These are phyloP conservation scores for Neoboletus subvelutipes DNA, from an alignment of 768 basidiomycete species.

Conservation along the genomic window DNA sequence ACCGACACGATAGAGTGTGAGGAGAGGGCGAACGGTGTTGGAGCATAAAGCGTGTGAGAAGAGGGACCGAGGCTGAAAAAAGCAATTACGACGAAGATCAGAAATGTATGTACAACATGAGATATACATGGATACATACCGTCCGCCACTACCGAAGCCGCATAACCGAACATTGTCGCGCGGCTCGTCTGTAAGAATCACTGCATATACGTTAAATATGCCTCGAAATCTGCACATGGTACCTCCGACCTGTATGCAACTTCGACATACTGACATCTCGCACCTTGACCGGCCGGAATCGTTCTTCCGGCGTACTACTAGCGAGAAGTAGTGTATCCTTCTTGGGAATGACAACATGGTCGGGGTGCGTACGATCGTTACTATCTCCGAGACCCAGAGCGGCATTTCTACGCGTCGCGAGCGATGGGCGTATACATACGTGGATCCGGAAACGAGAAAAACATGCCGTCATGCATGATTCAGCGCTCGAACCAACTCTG, in stretches of 20 bases:
- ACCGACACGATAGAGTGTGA: slow-evolving; percentile 59
- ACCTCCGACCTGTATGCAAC: slow-evolving; percentile 72
- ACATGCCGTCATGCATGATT: not conserved
- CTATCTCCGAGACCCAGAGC: slow-evolving; percentile 82
- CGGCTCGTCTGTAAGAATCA: slow-evolving; percentile 69
- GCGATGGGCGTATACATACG: not conserved
- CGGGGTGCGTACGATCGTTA: slow-evolving; percentile 76
- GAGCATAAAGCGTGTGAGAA: slow-evolving; percentile 75
- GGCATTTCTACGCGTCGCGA: slow-evolving; percentile 60
- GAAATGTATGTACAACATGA: not conserved
- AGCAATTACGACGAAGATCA: not conserved
- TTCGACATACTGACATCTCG: slow-evolving; percentile 78
- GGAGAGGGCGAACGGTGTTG: slow-evolving; percentile 60
- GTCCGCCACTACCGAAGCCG: slow-evolving; percentile 86
- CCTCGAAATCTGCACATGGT: not conserved
- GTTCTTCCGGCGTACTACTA: slow-evolving; percentile 35
- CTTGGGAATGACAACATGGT: slow-evolving; percentile 57
- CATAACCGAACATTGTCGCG: slow-evolving; percentile 78
- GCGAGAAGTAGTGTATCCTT: slow-evolving; percentile 15
- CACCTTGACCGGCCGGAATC: slow-evolving; percentile 64
- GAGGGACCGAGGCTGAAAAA: slow-evolving; percentile 62
- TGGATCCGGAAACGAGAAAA: not conserved
- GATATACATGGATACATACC: slow-evolving; percentile 44
- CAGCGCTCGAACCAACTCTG: not conserved
- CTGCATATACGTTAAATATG: slow-evolving; percentile 21